A percentile compares a stretch with the other conserved stretches of the same genome.
Conservation (phyloP, 306 rosid genomes). For the Coriaria nepalensis region DNA sequence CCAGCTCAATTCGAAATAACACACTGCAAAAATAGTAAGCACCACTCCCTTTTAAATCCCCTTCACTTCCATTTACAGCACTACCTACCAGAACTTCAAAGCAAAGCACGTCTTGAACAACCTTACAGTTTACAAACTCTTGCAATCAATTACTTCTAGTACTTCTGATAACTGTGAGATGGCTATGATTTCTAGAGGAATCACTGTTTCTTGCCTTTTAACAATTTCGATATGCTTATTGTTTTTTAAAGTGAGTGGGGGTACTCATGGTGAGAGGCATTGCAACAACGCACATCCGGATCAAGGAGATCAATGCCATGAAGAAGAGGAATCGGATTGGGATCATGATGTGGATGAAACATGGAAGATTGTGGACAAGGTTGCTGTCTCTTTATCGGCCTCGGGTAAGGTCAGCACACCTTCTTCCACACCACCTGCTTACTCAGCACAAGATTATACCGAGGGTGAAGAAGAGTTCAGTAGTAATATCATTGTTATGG, state of each 20-base stretch:
- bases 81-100: too few relatives aligned
- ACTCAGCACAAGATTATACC: background rate
- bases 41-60: background rate
- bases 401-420: background rate
- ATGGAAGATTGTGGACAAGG: conserved; percentile 10
- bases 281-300: conserved; percentile 7
- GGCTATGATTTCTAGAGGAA: conserved; percentile 11
- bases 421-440: background rate
- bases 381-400: conserved; percentile 4
- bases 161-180: too few relatives aligned
- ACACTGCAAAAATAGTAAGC: background rate
- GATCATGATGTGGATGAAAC: conserved; percentile 24
- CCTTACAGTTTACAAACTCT: too few relatives aligned
- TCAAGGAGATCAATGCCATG: conserved; percentile 10
- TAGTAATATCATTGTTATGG: conserved; percentile 16
- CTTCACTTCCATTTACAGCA: background rate
- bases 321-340: conserved; percentile 12
- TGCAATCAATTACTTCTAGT: too few relatives aligned
- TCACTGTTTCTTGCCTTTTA: conserved; percentile 1
- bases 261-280: conserved; percentile 11
- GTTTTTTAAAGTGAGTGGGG: conserved; percentile 3
- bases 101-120: too few relatives aligned
- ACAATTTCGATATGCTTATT: conserved; percentile 7
- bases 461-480: background rate
- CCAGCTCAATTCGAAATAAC: conserved; percentile 7